phyloP scores from a whole-genome alignment of 495 filamentous ascomycete genomes.

The Penicillium pancosmium region DNA sequence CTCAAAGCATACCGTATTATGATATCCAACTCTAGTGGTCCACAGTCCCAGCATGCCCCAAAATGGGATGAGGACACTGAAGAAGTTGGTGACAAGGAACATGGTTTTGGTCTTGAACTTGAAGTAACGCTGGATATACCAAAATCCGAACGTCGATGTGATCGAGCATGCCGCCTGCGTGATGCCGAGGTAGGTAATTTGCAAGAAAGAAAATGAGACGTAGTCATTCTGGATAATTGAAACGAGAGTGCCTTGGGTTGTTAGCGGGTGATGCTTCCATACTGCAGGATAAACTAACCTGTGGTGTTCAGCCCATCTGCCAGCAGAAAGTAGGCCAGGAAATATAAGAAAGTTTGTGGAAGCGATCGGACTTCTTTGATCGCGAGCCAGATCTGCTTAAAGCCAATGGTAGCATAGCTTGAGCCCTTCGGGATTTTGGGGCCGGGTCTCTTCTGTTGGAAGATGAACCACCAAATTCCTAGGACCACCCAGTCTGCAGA shows the following conservation, averaged over 20 bases:
- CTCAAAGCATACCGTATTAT: slow-evolving; percentile 36
- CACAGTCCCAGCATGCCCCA: slow-evolving; percentile 56
- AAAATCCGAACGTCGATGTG: slow-evolving; percentile 51
- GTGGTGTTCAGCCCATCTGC: slow-evolving; percentile 56
- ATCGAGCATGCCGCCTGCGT: slow-evolving; percentile 49
- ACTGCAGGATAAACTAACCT: slow-evolving; percentile 25
- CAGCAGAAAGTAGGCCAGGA: slow-evolving; percentile 51
- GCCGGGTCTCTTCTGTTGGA: slow-evolving; percentile 51
- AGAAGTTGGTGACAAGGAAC: slow-evolving; percentile 54
- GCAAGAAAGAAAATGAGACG: slow-evolving; percentile 50
- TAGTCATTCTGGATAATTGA: slow-evolving; percentile 51
- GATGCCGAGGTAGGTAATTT: slow-evolving; percentile 53
- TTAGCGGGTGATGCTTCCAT: slow-evolving; percentile 4
- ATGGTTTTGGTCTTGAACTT: slow-evolving; percentile 51
- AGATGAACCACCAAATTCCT: slow-evolving; percentile 56
- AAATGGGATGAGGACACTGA: slow-evolving; percentile 51
- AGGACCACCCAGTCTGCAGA: slow-evolving; percentile 48
- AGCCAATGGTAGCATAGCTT: slow-evolving; percentile 48
- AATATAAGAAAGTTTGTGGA: slow-evolving; percentile 50
- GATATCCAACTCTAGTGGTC: slow-evolving; percentile 50
- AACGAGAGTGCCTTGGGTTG: slow-evolving; percentile 40
- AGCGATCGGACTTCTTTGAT: slow-evolving; percentile 44
- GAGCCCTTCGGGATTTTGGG: slow-evolving; percentile 49
- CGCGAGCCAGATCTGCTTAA: slow-evolving; percentile 51
- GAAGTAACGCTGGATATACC: slow-evolving; percentile 54